Base-by-base conservation (phyloP, 768 basidiomycete genomes). In the Candolleomyces aberdarensis region DNA sequence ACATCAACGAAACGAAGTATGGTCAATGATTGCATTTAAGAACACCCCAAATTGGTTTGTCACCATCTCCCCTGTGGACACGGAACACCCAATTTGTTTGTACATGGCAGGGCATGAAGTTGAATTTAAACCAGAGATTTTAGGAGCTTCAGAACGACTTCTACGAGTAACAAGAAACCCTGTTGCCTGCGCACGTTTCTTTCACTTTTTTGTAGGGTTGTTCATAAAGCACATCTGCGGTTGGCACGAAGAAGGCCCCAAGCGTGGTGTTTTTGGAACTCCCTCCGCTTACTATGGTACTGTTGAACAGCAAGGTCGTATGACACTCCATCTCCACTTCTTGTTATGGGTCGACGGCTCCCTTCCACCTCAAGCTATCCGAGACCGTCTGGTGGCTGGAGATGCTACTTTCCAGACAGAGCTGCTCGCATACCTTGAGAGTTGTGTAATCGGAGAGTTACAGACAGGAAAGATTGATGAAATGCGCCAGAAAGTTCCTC, bases 61-160 rank as follows among this genome's bases (percentile, higher is more conserved):
- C 5, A 60, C 58, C n/a, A 1, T 60, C 2, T 52, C 58, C 1
- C 75, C 74, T 14, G 66, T 70, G 15, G 74, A 75, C 51, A 62
- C 40, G 5, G 64, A 63, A 17, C 69, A 74, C 67, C 74, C 74
- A 8, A 52, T 77, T 3, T 73, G 68, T 49, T 26, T 76, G 6
- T 74, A 76, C 58, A 73, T 47, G 60, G 74, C 70, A 3, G 67
- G 65, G 44, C 56, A 47, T 0, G 59, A 68, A 5, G 40, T 65
- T 5, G 55, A 53, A 13, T 72, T 69, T 44, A 48, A 26, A 13
- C 63, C 60, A 8, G 46, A 46, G n/a, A 20, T 64, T 6, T 17
- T 31, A 14, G 11, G n/a, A 19, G 53, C 57, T 39, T 56, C 68
- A 5, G 57, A 65, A 0, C 41, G 66, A 41, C 9, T 63, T 43